Evolutionary conservation across 2,329 filamentous ascomycete species (phyloP).

Genomic region (Diaporthe eres): DNA sequence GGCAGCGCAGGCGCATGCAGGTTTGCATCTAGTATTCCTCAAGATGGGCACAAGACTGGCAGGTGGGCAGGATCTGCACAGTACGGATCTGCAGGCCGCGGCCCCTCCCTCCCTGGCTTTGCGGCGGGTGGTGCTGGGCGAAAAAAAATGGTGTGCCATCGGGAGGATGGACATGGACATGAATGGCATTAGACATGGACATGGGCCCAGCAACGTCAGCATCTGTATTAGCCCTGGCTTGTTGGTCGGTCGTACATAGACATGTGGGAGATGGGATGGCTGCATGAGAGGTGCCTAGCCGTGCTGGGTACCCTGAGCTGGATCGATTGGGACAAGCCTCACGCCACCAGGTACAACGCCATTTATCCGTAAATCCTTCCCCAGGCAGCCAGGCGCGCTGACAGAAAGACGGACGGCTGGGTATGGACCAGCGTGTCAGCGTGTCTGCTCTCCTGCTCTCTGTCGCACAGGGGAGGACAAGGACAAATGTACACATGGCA

Average conservation of each 20-base stretch:
- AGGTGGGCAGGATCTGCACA: constrained; percentile 20
- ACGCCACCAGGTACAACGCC: neutral
- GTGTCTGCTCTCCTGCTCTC: neutral
- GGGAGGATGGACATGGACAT: neutral
- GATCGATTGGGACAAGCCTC: constrained; percentile 10
- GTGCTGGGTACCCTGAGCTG: neutral
- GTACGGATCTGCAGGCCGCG: constrained; percentile 15
- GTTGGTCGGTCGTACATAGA: neutral
- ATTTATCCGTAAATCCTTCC: constrained; percentile 18
- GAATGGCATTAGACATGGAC: constrained; percentile 15
- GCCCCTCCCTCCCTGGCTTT: constrained; percentile 20
- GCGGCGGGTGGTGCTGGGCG: neutral
- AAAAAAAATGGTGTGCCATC: neutral
- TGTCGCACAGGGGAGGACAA: neutral
- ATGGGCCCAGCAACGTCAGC: neutral
- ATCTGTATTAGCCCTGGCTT: neutral
- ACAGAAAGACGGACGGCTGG: neutral
- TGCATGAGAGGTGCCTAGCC: neutral
- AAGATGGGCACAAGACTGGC: constrained; percentile 1
- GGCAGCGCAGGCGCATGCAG: constrained; percentile 6
- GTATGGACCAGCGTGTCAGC: neutral
- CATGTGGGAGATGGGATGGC: constrained; percentile 23
- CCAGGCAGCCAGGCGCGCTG: neutral
- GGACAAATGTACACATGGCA: no score
- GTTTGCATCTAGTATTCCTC: neutral